Evolutionary conservation across 208 protist species (phyloP).

Genomic region (Tetramitus jugosus): DNA sequence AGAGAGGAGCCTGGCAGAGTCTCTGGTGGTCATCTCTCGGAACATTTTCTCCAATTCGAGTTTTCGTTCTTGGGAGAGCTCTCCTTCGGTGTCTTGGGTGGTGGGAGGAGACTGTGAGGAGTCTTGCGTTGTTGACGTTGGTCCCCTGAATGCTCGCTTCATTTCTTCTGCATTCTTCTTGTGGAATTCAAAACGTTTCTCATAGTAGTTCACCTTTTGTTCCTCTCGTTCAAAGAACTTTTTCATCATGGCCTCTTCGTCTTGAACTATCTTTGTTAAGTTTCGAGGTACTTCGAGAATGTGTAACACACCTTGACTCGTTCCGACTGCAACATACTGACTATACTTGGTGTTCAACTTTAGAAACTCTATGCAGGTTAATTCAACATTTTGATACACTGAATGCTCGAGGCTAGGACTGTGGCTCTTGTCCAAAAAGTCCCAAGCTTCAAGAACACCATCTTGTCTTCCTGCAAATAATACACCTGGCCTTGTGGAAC

Average conservation of each 20-base stretch:
- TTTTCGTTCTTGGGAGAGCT: too few relatives aligned
- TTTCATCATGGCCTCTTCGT: not conserved
- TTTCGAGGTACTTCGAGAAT: conserved; percentile 65
- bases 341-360: not conserved
- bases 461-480: conserved; percentile 63
- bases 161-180: not conserved
- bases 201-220: not conserved
- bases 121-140: too few relatives aligned
- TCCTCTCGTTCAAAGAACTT: conserved; percentile 7
- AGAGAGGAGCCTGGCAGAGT: too few relatives aligned
- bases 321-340: conserved; percentile 70
- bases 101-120: too few relatives aligned
- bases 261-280: conserved; percentile 41
- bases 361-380: conserved; percentile 66
- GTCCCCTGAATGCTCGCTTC: too few relatives aligned
- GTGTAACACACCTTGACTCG: conserved; percentile 67
- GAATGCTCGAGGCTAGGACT: conserved; percentile 58
- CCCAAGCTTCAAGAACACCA: conserved; percentile 72
- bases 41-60: too few relatives aligned
- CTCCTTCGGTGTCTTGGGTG: too few relatives aligned
- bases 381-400: conserved; percentile 68
- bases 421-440: conserved; percentile 73
- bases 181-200: not conserved
- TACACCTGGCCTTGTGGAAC: conserved; percentile 59
- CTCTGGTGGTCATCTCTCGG: too few relatives aligned